Conservation (phyloP, 2,329 filamentous ascomycete genomes). For the Capronia coronata region DNA sequence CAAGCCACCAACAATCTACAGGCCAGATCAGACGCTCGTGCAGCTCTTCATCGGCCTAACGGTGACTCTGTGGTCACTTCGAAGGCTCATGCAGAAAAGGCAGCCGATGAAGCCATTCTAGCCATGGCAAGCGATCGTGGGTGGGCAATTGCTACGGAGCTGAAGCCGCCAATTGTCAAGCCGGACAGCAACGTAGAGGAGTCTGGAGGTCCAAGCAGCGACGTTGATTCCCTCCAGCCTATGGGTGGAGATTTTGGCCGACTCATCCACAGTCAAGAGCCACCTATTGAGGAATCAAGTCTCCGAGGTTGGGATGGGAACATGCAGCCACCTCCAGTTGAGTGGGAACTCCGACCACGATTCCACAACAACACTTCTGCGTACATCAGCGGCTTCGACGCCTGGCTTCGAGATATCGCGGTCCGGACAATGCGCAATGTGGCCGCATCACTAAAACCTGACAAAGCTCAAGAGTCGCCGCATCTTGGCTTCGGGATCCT, state of each 20-base stretch:
- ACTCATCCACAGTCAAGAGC: constrained; percentile 8
- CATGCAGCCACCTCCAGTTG: constrained; percentile 42
- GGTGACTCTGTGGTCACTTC: neutral
- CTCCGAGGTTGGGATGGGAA: constrained; percentile 41
- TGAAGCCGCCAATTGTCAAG: constrained; percentile 8
- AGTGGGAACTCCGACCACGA: constrained; percentile 42
- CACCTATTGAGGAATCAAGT: constrained; percentile 5
- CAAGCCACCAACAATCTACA: neutral
- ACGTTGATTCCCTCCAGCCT: constrained; percentile 11
- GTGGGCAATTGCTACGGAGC: constrained; percentile 16
- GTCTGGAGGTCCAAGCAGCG: constrained; percentile 14
- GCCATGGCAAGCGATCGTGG: neutral
- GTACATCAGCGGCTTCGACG: constrained; percentile 29
- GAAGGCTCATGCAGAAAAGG: neutral
- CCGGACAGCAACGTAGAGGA: constrained; percentile 23
- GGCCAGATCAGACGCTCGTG: neutral
- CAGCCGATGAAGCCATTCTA: neutral
- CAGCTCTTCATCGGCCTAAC: neutral
- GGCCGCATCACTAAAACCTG: neutral
- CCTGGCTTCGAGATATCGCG: constrained; percentile 28
- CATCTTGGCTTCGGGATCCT: constrained; percentile 12
- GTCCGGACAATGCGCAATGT: constrained; percentile 1
- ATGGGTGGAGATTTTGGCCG: constrained; percentile 16
- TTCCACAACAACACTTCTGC: constrained; percentile 27
- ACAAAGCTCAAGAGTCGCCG: neutral